A percentile compares a stretch with the other conserved stretches of the same genome.
These are phyloP conservation scores for Xylaria scruposa DNA, from an alignment of 495 filamentous ascomycete species.

Conservation along the genomic window DNA sequence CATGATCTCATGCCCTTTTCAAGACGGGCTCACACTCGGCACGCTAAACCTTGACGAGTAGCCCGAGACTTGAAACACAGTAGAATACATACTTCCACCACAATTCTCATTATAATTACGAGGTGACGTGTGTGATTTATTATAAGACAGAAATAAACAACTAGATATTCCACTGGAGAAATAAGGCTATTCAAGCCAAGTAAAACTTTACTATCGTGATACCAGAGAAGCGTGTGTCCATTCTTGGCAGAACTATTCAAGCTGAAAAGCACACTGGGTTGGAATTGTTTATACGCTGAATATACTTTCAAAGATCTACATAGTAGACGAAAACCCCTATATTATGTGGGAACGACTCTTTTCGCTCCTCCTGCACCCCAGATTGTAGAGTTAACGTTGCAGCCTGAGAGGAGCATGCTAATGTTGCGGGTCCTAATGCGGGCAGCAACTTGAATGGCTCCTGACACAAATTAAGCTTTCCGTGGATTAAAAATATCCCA, in stretches of 20 bases:
- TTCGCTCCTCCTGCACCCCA: background rate
- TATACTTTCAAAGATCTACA: background rate
- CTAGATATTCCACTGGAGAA: background rate
- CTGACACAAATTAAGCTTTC: background rate
- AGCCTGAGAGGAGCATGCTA: background rate
- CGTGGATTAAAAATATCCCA: background rate
- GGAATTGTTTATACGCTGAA: background rate
- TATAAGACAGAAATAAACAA: background rate
- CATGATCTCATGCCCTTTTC: background rate
- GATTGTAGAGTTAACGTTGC: background rate
- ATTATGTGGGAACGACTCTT: background rate
- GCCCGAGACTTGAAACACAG: background rate
- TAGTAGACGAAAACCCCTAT: background rate
- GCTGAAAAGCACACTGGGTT: background rate
- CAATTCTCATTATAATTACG: background rate
- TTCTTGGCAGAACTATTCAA: background rate
- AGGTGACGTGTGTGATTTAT: background rate
- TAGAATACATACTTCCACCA: background rate
- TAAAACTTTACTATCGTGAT: slow-evolving; percentile 1
- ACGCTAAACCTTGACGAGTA: background rate
- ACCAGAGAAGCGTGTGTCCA: background rate
- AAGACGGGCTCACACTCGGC: background rate
- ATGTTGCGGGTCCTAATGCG: background rate
- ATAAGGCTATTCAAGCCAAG: background rate
- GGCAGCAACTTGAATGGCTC: slow-evolving; percentile 8